Evolutionary conservation across 2,329 filamentous ascomycete species (phyloP).

Genomic region (Cladosporium oxysporum): DNA sequence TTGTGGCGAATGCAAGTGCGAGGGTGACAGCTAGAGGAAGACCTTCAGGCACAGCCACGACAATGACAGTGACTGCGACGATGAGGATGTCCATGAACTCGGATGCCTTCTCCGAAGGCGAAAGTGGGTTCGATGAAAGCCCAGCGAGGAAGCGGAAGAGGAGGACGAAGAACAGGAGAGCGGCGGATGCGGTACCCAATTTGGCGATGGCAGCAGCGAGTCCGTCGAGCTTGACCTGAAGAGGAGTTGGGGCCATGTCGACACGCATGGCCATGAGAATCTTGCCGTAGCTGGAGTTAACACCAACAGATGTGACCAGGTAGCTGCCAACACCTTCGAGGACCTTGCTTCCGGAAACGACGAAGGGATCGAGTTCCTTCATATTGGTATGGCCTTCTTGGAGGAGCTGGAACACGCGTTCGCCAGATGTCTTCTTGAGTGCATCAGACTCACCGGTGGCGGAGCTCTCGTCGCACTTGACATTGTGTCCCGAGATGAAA

Average conservation of each 20-base stretch:
- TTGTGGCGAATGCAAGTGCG: constrained; percentile 67
- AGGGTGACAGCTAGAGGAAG: constrained; percentile 69
- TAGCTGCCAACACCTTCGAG: constrained; percentile 75
- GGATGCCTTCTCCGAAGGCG: constrained; percentile 74
- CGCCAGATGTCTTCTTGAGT: constrained; percentile 65
- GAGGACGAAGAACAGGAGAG: constrained; percentile 79
- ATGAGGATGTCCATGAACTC: constrained; percentile 65
- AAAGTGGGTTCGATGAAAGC: constrained; percentile 56
- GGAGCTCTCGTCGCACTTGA: constrained; percentile 73
- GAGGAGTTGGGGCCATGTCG: constrained; percentile 73
- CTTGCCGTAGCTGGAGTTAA: constrained; percentile 74
- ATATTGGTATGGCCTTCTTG: constrained; percentile 59
- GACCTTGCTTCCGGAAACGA: constrained; percentile 82
- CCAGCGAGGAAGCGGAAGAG: constrained; percentile 81
- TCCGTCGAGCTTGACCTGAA: constrained; percentile 75
- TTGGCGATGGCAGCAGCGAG: constrained; percentile 81
- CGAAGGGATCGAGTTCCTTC: constrained; percentile 76
- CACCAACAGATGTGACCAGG: constrained; percentile 71
- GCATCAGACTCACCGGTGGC: constrained; percentile 75
- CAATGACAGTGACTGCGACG: constrained; percentile 65
- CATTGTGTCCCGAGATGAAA: constrained; percentile 66
- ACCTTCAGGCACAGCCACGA: constrained; percentile 68
- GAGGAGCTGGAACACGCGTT: constrained; percentile 66
- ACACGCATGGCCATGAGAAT: constrained; percentile 79
- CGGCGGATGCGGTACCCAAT: constrained; percentile 72